These are phyloP conservation scores for Blastobotrys mokoenaii DNA, from an alignment of 805 yeast species.

Conservation along the genomic window DNA sequence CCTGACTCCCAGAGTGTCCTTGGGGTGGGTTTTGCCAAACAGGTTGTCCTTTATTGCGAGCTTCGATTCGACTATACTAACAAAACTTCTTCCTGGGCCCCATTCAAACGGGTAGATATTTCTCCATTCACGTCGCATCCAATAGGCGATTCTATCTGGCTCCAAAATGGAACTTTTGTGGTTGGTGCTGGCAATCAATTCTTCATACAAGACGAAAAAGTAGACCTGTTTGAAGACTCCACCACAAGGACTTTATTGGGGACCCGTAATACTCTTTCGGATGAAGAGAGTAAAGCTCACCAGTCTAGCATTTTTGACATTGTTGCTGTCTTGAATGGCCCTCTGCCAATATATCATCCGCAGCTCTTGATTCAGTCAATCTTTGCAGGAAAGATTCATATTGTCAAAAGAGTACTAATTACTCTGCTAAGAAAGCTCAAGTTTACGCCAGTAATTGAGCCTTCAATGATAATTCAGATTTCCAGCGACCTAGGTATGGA, in stretches of 20 bases:
- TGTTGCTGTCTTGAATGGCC: slow-evolving; percentile 76
- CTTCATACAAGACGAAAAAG: slow-evolving; percentile 63
- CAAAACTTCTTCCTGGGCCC: slow-evolving; percentile 64
- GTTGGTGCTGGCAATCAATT: slow-evolving; percentile 87
- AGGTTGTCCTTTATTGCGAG: slow-evolving; percentile 67
- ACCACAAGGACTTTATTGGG: slow-evolving; percentile 49
- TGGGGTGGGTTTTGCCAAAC: slow-evolving; percentile 65
- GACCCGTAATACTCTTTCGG: slow-evolving; percentile 31
- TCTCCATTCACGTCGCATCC: slow-evolving; percentile 63
- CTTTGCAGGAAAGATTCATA: slow-evolving; percentile 47
- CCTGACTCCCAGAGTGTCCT: slow-evolving; percentile 58
- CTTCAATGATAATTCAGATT: slow-evolving; percentile 27
- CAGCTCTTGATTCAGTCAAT: slow-evolving; percentile 72
- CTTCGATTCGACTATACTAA: slow-evolving; percentile 85
- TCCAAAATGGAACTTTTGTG: slow-evolving; percentile 66
- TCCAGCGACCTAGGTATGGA: slow-evolving; percentile 22
- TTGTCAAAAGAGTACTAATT: slow-evolving; percentile 50
- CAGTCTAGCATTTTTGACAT: slow-evolving; percentile 47
- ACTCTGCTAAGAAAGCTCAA: slow-evolving; percentile 47
- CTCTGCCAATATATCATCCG: slow-evolving; percentile 85
- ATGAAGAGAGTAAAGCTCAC: slow-evolving; percentile 7
- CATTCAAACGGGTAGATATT: slow-evolving; percentile 65
- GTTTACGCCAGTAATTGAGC: slow-evolving; percentile 39
- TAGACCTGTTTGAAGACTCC: slow-evolving; percentile 44
- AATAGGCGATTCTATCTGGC: slow-evolving; percentile 88